These are phyloP conservation scores for Hypoxylon sp. DNA, from an alignment of 2,329 filamentous ascomycete genomes.

Conservation along the genomic window DNA sequence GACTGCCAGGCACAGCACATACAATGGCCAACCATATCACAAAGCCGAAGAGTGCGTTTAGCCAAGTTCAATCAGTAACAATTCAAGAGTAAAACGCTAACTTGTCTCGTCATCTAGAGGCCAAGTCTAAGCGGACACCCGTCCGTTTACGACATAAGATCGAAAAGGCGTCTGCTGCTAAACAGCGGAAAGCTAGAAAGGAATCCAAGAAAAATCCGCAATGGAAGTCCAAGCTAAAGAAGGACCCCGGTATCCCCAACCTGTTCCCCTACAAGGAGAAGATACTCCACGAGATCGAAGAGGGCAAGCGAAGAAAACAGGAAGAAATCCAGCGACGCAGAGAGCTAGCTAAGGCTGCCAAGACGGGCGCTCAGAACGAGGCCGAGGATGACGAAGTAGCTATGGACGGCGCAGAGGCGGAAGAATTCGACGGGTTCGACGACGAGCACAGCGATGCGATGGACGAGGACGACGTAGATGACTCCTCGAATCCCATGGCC, in stretches of 20 bases:
- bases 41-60: conserved; percentile 44
- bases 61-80: not conserved
- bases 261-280: conserved; percentile 98
- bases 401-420: conserved; percentile 55
- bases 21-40: conserved; percentile 45
- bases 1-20: conserved; percentile 13
- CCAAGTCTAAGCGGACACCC: conserved; percentile 90
- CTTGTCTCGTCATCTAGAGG: conserved; percentile 65
- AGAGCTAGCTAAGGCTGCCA: conserved; percentile 75
- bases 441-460: conserved; percentile 57
- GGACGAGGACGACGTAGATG: conserved; percentile 67
- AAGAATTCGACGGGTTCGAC: conserved; percentile 59
- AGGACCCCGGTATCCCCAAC: conserved; percentile 97
- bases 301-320: conserved; percentile 79
- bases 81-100: conserved; percentile 7
- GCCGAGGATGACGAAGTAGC: conserved; percentile 56
- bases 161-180: conserved; percentile 87
- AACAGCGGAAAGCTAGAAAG: conserved; percentile 91
- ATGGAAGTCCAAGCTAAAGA: conserved; percentile 95
- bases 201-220: conserved; percentile 94
- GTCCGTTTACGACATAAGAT: conserved; percentile 95
- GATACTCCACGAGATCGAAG: conserved; percentile 92
- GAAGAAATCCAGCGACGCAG: conserved; percentile 77
- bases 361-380: conserved; percentile 58
- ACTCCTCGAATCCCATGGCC: conserved; percentile 86